phyloP scores from a whole-genome alignment of 805 yeast genomes.

The Middelhovenomyces tepae region DNA sequence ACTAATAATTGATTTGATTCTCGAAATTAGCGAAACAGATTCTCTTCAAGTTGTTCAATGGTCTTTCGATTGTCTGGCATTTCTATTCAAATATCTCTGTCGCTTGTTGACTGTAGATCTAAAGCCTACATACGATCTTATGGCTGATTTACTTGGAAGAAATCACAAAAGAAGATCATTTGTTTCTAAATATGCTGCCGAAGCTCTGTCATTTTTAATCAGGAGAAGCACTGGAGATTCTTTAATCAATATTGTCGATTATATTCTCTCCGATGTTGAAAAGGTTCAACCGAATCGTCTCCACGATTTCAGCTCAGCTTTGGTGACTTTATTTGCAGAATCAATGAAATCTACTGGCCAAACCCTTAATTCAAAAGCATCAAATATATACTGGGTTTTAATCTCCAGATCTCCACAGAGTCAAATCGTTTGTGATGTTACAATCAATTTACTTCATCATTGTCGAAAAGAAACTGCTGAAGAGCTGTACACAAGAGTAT shows the following conservation, averaged over 20 bases:
- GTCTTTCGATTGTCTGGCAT: conserved; percentile 78
- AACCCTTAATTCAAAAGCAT: conserved; percentile 66
- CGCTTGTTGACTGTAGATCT: conserved; percentile 54
- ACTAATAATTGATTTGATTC: conserved; percentile 42
- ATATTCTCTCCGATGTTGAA: conserved; percentile 28
- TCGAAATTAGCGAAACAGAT: no score
- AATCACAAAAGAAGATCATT: conserved; percentile 44
- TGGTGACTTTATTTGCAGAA: conserved; percentile 58
- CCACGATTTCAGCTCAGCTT: conserved; percentile 50
- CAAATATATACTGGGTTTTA: conserved; percentile 4
- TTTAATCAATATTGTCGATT: conserved; percentile 38
- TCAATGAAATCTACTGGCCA: conserved; percentile 64
- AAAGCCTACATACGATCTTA: conserved; percentile 54
- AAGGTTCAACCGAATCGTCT: conserved; percentile 24
- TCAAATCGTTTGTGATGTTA: conserved; percentile 16
- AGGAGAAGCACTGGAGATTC: conserved; percentile 51
- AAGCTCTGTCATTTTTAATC: conserved; percentile 76
- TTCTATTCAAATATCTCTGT: conserved; percentile 79
- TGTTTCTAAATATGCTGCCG: conserved; percentile 77
- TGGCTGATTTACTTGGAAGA: conserved; percentile 56
- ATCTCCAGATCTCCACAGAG: no score
- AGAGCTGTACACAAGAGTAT: conserved; percentile 18
- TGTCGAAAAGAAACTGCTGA: conserved; percentile 23
- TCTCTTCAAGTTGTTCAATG: conserved; percentile 64
- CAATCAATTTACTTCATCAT: conserved; percentile 27